Evolutionary conservation across 768 basidiomycete genomes (phyloP), one percentile per base, ranked within the genome.

Genomic region (Lactarius quietus): DNA sequence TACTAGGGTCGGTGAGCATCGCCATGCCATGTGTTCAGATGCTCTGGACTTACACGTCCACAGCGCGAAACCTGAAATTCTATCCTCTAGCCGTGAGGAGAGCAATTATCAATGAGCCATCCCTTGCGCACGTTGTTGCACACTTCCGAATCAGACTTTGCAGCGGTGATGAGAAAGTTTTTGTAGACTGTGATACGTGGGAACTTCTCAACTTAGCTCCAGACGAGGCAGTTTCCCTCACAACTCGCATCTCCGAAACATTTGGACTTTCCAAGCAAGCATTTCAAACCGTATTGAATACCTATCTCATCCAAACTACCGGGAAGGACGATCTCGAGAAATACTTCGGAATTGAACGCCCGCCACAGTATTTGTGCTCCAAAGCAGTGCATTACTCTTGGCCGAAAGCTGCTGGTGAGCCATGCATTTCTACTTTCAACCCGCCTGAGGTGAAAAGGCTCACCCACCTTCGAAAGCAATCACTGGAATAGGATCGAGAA

Each of bases 41-140:
- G 23, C 61, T 45, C 20, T 29, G 23, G 8, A n/a, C 60, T 65
- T 33, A 63, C 28, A 45, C 26, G 26, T 38, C 15, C 17, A 54
- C 69, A 78, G 82, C 80, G 18, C 79, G 80, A 15, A 81, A 82
- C 69, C 71, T 82, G 60, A 82, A 82, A 66, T 82, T 75, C 63
- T 82, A 81, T 65, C 78, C 81, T 1, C 70, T 83, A 1, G 76
- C 81, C 6, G 70, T 82, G 45, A 68, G 53, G 58, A 63, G 69
- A 29, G 69, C 67, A 18, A 26, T 48, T 4, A 74, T 70, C 9
- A 69, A 70, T 5, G 65, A 66, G 20, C 26, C 61, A 8, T 73
- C 72, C 12, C 74, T 81, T 15, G 57, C 63, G 0, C 80, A 75
- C 56, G 70, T 81, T 38, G 66, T 72, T 1, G 35, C 65, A 26